phyloP scores from a whole-genome alignment of 2,329 filamentous ascomycete genomes.

The Diaporthe helianthi region DNA sequence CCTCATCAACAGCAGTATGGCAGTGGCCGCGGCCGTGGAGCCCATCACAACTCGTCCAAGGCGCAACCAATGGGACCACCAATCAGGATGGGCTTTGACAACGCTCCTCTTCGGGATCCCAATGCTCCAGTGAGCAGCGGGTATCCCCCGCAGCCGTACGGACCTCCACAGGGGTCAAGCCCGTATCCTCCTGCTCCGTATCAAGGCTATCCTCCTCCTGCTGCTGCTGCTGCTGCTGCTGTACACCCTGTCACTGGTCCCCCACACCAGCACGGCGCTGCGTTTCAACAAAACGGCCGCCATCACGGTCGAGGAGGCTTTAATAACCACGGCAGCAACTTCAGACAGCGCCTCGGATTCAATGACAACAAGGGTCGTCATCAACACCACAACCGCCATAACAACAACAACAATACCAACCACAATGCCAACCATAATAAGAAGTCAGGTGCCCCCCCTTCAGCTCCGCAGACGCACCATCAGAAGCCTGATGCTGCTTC shows the following conservation, averaged over 20 bases:
- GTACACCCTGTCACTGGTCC: slow-evolving; percentile 40
- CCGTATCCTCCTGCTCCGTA: slow-evolving; percentile 43
- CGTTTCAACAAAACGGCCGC: slow-evolving; percentile 46
- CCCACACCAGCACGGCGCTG: slow-evolving; percentile 41
- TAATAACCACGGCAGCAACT: slow-evolving; percentile 38
- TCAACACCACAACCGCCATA: slow-evolving; percentile 37
- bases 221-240: slow-evolving; percentile 44
- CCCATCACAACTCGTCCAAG: slow-evolving; percentile 47
- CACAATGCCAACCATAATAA: slow-evolving; percentile 40
- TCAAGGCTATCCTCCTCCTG: slow-evolving; percentile 49
- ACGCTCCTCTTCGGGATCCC: slow-evolving; percentile 46
- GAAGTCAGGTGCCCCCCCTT: slow-evolving; percentile 41
- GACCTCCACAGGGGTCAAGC: slow-evolving; percentile 38
- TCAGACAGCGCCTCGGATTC: slow-evolving; percentile 46
- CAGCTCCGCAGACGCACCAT: slow-evolving; percentile 43
- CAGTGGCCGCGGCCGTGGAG: slow-evolving; percentile 53
- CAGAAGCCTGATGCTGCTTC: slow-evolving; percentile 60
- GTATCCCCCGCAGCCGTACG: slow-evolving; percentile 47
- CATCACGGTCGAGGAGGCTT: slow-evolving; percentile 49
- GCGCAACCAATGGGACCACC: slow-evolving; percentile 59
- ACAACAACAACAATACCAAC: slow-evolving; percentile 42
- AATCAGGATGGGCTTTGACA: slow-evolving; percentile 62
- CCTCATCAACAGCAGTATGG: slow-evolving; percentile 46
- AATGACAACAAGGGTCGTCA: slow-evolving; percentile 48
- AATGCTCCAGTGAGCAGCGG: slow-evolving; percentile 55